These are phyloP conservation scores for Coffea eugenioides DNA, from an alignment of 257 asterid genomes.

Conservation along the genomic window DNA sequence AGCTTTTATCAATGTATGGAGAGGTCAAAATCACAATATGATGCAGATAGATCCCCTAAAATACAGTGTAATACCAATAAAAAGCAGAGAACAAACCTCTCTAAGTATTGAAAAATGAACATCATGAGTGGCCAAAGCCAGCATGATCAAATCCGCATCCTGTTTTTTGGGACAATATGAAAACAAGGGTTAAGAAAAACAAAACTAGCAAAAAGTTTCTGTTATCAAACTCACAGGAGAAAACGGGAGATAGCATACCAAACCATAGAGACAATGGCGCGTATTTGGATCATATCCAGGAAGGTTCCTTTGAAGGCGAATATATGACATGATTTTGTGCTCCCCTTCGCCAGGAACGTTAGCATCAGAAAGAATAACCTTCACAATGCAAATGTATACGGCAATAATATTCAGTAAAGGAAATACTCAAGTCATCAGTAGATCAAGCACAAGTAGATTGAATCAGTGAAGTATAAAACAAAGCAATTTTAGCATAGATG, in stretches of 20 bases:
- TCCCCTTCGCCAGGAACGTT: slow-evolving; percentile 99
- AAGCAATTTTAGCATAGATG: background rate
- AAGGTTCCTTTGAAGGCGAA: slow-evolving; percentile 89
- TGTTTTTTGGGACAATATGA: slow-evolving; percentile 16
- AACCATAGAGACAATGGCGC: slow-evolving; percentile 89
- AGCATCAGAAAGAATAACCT: slow-evolving; percentile 96
- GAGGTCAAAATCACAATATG: background rate
- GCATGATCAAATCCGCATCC: slow-evolving; percentile 82
- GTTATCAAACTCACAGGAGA: slow-evolving; percentile 12
- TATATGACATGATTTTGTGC: slow-evolving; percentile 92
- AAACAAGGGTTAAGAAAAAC: slow-evolving; percentile 10
- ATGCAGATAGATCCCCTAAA: background rate
- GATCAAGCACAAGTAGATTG: slow-evolving; percentile 1
- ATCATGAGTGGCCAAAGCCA: slow-evolving; percentile 95
- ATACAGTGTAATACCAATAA: background rate
- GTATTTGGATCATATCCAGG: slow-evolving; percentile 91
- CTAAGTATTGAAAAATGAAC: slow-evolving; percentile 89
- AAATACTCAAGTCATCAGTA: background rate
- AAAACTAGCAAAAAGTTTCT: background rate
- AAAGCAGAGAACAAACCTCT: slow-evolving; percentile 54
- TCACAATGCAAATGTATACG: slow-evolving; percentile 26
- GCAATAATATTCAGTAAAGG: background rate
- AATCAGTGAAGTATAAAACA: background rate
- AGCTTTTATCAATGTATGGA: background rate
- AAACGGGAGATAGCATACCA: slow-evolving; percentile 47